Evolutionary conservation across 2,329 filamentous ascomycete genomes (phyloP).

Genomic region (Penicillium griseofulvum): DNA sequence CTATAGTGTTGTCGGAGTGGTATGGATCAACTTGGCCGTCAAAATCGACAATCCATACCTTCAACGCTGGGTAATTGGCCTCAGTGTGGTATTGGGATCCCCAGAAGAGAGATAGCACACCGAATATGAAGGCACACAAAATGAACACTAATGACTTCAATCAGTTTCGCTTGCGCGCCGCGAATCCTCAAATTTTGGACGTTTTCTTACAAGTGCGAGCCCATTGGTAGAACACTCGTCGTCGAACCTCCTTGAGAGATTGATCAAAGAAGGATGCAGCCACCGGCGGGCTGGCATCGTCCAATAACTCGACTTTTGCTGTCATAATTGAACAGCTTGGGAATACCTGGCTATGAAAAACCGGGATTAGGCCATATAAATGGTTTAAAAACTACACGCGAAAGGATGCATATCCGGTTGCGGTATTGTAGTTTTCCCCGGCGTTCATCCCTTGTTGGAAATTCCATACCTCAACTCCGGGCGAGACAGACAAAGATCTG

Average conservation of each 20-base stretch:
- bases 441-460: constrained; percentile 6
- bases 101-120: constrained; percentile 61
- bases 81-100: constrained; percentile 55
- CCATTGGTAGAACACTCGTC: constrained; percentile 24
- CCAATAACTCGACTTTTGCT: background rate
- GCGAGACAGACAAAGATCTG: background rate
- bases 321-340: background rate
- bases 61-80: constrained; percentile 49
- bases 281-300: constrained; percentile 4
- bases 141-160: constrained; percentile 30
- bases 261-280: constrained; percentile 31
- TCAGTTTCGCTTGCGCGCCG: constrained; percentile 2
- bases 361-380: background rate
- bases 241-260: constrained; percentile 21
- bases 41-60: constrained; percentile 62
- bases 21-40: constrained; percentile 57
- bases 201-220: constrained; percentile 22
- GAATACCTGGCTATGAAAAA: background rate
- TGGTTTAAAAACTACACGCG: background rate
- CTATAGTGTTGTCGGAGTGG: constrained; percentile 48
- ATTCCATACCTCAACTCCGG: constrained; percentile 5
- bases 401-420: constrained; percentile 5
- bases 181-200: background rate
- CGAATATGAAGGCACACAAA: constrained; percentile 56
- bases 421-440: constrained; percentile 6